Percentiles rank a stretch among this genome's conserved stretches.
These are phyloP conservation scores for Ceratocystis cubensis DNA, from an alignment of 2,329 filamentous ascomycete species.

Conservation along the genomic window DNA sequence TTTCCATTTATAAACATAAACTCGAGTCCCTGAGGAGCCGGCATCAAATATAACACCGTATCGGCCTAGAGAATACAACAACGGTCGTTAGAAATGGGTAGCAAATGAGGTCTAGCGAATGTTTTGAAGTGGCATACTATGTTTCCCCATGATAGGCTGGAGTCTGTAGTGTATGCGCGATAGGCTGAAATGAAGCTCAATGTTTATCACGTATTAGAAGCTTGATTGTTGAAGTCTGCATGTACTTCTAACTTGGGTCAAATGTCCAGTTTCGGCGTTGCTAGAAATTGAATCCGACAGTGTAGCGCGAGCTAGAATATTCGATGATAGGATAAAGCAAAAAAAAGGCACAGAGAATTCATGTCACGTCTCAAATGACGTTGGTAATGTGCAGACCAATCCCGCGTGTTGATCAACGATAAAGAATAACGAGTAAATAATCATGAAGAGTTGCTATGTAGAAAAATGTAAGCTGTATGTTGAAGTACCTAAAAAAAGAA, in stretches of 20 bases:
- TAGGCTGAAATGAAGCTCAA: background rate
- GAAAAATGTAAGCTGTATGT: background rate
- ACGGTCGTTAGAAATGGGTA: background rate
- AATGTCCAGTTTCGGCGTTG: background rate
- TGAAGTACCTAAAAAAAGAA: conserved; percentile 5
- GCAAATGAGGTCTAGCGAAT: background rate
- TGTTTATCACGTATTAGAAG: background rate
- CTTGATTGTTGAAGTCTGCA: background rate
- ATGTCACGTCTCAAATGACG: background rate
- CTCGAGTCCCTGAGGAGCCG: conserved; percentile 88
- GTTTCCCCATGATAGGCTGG: conserved; percentile 28
- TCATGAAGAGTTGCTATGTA: background rate
- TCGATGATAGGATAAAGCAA: background rate
- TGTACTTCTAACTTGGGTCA: background rate
- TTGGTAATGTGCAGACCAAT: background rate
- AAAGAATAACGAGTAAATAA: background rate
- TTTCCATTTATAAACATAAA: conserved; percentile 91
- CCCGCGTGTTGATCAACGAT: background rate
- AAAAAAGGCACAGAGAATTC: background rate
- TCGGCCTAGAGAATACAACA: conserved; percentile 34
- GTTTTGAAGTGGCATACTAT: conserved; percentile 26
- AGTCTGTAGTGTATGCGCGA: background rate
- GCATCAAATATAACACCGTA: conserved; percentile 96
- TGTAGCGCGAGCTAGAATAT: background rate
- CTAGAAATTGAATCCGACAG: background rate